A percentile compares a stretch with the other conserved stretches of the same genome.
Conservation (phyloP, 139 green algal species). For the Chlorella sp. region DNA sequence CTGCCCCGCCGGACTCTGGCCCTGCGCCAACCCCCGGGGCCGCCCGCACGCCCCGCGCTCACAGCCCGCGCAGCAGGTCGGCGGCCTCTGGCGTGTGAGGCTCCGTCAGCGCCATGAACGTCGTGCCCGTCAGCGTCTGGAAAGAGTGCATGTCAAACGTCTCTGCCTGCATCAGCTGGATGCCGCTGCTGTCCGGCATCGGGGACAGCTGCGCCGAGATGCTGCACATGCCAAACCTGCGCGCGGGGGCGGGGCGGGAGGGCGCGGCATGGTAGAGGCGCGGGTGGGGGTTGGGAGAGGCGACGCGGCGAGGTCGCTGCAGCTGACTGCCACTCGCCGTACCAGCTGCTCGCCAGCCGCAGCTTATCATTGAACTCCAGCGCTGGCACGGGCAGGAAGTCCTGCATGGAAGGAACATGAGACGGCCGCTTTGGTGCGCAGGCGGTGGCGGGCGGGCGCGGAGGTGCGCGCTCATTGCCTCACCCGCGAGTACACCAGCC, state of each 20-base stretch:
- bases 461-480: no score
- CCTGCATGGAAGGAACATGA: constrained; percentile 11
- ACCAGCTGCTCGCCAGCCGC: constrained; percentile 47
- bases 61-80: constrained; percentile 56
- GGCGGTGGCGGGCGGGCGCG: no score
- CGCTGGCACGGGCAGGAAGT: constrained; percentile 27
- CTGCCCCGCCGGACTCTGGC: no score
- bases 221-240: constrained; percentile 45
- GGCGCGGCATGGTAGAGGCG: neutral
- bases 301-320: neutral
- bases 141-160: constrained; percentile 93
- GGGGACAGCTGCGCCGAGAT: constrained; percentile 91
- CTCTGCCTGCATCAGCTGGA: constrained; percentile 81
- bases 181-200: constrained; percentile 58
- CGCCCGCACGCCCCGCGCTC: constrained; percentile 14
- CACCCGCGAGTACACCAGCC: constrained; percentile 42
- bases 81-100: constrained; percentile 68
- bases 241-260: neutral
- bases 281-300: neutral
- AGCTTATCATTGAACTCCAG: constrained; percentile 56
- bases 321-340: no score
- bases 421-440: no score
- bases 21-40: no score
- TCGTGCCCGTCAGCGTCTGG: constrained; percentile 83
- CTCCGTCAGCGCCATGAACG: constrained; percentile 83